phyloP scores from a whole-genome alignment of 2,329 filamentous ascomycete species.

The Fusarium chaquense region DNA sequence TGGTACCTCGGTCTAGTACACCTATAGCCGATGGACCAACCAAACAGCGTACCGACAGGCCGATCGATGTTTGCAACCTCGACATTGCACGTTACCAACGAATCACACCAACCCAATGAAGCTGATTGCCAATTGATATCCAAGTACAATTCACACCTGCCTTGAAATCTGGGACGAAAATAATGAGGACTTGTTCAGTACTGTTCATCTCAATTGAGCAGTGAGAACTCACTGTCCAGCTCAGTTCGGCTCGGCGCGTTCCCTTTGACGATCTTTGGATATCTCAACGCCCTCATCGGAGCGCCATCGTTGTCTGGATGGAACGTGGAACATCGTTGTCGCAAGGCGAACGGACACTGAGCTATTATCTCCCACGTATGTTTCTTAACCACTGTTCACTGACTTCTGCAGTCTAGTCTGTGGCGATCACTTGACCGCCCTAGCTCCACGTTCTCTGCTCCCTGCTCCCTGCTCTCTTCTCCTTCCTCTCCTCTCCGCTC shows the following conservation, averaged over 20 bases:
- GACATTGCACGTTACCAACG: slow-evolving; percentile 1
- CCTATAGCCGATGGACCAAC: slow-evolving; percentile 5
- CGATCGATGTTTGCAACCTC: slow-evolving; percentile 5
- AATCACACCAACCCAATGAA: slow-evolving; percentile 6
- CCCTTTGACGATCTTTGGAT: slow-evolving; percentile 15
- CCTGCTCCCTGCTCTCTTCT: slow-evolving; percentile 24
- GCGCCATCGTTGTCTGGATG: neutral
- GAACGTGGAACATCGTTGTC: slow-evolving; percentile 27
- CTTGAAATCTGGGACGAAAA: slow-evolving; percentile 6
- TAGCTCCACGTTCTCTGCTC: slow-evolving; percentile 18
- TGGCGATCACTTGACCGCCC: slow-evolving; percentile 24
- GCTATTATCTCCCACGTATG: slow-evolving; percentile 8
- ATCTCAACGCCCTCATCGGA: slow-evolving; percentile 18
- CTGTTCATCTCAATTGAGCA: neutral
- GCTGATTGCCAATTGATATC: slow-evolving; percentile 12
- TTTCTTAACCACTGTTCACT: slow-evolving; percentile 9
- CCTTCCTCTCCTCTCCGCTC: neutral
- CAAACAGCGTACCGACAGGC: slow-evolving; percentile 1
- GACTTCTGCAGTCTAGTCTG: slow-evolving; percentile 18
- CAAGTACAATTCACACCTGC: slow-evolving; percentile 3
- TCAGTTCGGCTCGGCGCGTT: slow-evolving; percentile 36
- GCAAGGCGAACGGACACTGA: slow-evolving; percentile 14
- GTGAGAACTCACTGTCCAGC: slow-evolving; percentile 8
- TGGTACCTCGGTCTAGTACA: neutral
- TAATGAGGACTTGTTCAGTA: neutral